Base-by-base conservation (phyloP, 371 early-diverging fungal genomes). In the Funneliformis caledonium region DNA sequence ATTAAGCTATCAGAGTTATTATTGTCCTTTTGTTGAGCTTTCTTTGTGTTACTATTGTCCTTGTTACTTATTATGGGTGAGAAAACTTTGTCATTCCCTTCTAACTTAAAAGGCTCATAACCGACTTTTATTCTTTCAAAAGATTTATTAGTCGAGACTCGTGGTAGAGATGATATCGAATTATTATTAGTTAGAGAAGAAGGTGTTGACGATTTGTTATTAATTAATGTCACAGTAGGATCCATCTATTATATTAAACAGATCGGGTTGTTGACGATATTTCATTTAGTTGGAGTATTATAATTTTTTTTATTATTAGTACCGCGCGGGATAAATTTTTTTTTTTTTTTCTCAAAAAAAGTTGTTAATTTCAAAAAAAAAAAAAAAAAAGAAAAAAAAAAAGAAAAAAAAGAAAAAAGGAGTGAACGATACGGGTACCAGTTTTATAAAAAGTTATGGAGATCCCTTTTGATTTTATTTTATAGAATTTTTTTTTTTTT, bases 21-120 rank as follows among this genome's bases (percentile, higher is more conserved):
- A 79, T 79, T 79, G 72, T 79, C 69, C 56, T 48, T 37, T 31
- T 60, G 26, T 61, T 77, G 42, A 77, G 37, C 43, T 52, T 70
- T 60, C 14, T 72, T 72, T 70, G 37, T 79, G 59, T 79, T 26
- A 59, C 67, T 79, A 70, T 65, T 79, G 80, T 79, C 72, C 80
- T 65, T 52, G 45, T 68, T 79, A 48, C 62, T 76, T 76, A 33
- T 74, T 48, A 6, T 48, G 33, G 59, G 72, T 45, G 72, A 48
- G 50, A 72, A 52, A 59, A 33, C 60, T 14, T 42, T 74, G 52
- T 74, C 74, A 22, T 42, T 45, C 47, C 33, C 26, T 67, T 78
- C 26, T 16, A 59, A 67, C 19, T 67, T 50, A 50, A 31, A 14
- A 10, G 22, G 19, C 50, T 78, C 68, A 67, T 31, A n/a, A 11